Percentiles rank a stretch among this genome's conserved stretches.
Conservation (phyloP, 2,329 filamentous ascomycete species). For the Trichoderma sp. region DNA sequence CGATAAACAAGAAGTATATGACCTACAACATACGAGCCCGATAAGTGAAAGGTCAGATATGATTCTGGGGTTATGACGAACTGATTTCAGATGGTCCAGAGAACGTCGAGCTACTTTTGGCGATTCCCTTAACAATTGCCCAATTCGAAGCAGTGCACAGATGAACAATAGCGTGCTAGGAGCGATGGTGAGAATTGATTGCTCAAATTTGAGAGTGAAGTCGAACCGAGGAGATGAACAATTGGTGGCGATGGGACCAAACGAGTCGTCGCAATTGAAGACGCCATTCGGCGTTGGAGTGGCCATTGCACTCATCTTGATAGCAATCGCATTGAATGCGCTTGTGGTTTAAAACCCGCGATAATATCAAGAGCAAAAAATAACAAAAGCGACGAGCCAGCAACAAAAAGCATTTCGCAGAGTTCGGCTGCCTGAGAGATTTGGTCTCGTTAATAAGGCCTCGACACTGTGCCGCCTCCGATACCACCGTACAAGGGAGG, state of each 20-base stretch:
- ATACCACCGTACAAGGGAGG: too few species aligned
- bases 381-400: too few species aligned
- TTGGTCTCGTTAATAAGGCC: too few species aligned
- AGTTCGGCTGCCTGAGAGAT: too few species aligned
- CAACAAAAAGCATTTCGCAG: too few species aligned
- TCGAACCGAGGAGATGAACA: constrained; percentile 14
- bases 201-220: constrained; percentile 23
- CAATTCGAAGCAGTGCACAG: background rate
- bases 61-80: background rate
- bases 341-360: background rate
- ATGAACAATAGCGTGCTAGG: background rate
- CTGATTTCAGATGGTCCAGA: background rate
- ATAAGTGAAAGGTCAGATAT: background rate
- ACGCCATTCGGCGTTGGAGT: background rate
- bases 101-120: background rate
- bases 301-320: background rate
- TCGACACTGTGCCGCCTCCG: too few species aligned
- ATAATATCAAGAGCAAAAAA: too few species aligned
- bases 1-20: background rate
- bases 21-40: background rate
- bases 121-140: background rate
- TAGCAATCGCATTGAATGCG: background rate
- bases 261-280: constrained; percentile 14
- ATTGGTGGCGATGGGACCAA: constrained; percentile 11
- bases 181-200: constrained; percentile 19